Conservation (phyloP, 116 monocot genomes). For the Phalaenopsis hybrid region DNA sequence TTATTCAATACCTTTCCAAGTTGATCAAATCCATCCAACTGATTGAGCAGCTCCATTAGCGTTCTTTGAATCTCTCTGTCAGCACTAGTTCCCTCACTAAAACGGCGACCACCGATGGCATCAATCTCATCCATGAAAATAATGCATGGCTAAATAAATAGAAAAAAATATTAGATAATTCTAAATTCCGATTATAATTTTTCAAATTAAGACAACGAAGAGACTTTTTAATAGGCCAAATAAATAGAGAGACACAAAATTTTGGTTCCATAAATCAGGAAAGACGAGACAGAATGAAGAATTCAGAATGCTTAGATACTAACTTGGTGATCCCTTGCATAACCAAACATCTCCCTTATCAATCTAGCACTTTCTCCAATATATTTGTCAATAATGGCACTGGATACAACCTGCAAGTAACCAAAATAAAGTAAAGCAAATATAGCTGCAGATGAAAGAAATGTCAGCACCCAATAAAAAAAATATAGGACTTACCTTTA, state of each 20-base stretch:
- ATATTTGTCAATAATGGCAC: slow-evolving; percentile 99
- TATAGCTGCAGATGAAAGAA: not conserved
- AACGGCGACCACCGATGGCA: slow-evolving; percentile 95
- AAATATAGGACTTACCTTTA: slow-evolving; percentile 49
- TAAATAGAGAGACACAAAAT: not conserved
- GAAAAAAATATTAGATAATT: not conserved
- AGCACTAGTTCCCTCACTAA: slow-evolving; percentile 98
- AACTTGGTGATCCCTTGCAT: slow-evolving; percentile 99
- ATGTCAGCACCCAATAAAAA: not conserved
- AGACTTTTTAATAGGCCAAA: not conserved
- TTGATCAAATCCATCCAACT: slow-evolving; percentile 94
- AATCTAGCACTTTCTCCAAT: slow-evolving; percentile 98
- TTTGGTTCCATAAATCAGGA: not conserved
- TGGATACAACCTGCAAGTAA: slow-evolving; percentile 80
- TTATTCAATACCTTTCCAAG: slow-evolving; percentile 72
- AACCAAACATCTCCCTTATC: slow-evolving; percentile 97
- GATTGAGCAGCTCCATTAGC: slow-evolving; percentile 96
- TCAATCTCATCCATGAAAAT: slow-evolving; percentile 99
- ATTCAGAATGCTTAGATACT: not conserved
- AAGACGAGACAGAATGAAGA: too few species aligned
- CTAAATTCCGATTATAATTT: not conserved
- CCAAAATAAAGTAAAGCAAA: slow-evolving; percentile 5
- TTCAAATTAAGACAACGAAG: not conserved
- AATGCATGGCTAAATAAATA: slow-evolving; percentile 71
- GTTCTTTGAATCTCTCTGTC: slow-evolving; percentile 99